Evolutionary conservation across 2,329 filamentous ascomycete species (phyloP).

Genomic region (Mariannaea sp.): DNA sequence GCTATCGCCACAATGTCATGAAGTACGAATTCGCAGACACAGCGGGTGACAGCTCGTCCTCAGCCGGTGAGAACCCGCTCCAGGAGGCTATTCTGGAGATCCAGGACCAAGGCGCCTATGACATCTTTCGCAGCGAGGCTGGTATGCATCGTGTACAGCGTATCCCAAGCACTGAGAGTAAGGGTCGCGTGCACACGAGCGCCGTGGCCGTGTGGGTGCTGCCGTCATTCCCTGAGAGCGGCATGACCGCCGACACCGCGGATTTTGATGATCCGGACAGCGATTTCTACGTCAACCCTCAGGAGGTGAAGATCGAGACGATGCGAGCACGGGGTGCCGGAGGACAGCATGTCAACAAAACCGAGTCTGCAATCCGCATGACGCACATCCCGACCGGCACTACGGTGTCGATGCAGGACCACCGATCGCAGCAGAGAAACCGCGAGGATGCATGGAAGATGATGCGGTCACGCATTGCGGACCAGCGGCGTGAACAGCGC

Average conservation of each 20-base stretch:
- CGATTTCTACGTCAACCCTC: conserved; percentile 86
- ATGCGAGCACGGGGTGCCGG: conserved; percentile 93
- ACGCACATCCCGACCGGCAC: conserved; percentile 89
- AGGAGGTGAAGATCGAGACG: conserved; percentile 82
- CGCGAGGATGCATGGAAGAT: conserved; percentile 85
- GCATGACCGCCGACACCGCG: conserved; percentile 51
- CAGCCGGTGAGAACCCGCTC: conserved; percentile 69
- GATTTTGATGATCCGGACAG: conserved; percentile 83
- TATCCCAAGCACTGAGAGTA: conserved; percentile 87
- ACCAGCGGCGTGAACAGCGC: conserved; percentile 76
- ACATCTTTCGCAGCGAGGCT: conserved; percentile 80
- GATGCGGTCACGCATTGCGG: conserved; percentile 80
- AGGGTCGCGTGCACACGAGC: conserved; percentile 90
- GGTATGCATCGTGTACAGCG: conserved; percentile 96
- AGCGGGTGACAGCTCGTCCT: conserved; percentile 55
- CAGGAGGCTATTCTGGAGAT: conserved; percentile 90
- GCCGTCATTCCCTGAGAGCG: conserved; percentile 72
- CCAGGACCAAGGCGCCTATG: conserved; percentile 77
- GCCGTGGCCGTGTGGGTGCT: conserved; percentile 92
- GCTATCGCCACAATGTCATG: conserved; percentile 69
- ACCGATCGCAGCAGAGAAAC: conserved; percentile 87
- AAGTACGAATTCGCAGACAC: conserved; percentile 81
- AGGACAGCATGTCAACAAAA: conserved; percentile 98
- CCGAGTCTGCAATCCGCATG: conserved; percentile 90
- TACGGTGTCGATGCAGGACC: conserved; percentile 90